Conservation (phyloP, 202 grass and related monocot species). For the Setaria viridis region DNA sequence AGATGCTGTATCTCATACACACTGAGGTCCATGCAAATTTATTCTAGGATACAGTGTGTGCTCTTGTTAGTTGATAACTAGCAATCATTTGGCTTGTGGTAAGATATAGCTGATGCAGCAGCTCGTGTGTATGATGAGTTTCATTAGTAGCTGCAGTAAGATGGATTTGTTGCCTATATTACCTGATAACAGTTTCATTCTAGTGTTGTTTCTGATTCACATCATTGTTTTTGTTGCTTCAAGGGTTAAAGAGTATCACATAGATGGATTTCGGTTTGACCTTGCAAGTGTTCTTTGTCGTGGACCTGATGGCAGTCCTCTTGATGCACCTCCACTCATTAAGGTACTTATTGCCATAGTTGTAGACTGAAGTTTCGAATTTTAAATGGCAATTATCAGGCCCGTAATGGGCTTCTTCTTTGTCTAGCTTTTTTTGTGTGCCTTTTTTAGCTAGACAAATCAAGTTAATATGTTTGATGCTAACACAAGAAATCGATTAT, state of each 20-base stretch:
- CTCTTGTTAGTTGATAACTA: slow-evolving; percentile 24
- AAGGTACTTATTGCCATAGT: slow-evolving; percentile 61
- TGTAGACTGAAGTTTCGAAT: not conserved
- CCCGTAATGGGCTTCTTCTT: not conserved
- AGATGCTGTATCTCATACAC: slow-evolving; percentile 16
- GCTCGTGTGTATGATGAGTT: not conserved
- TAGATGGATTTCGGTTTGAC: slow-evolving; percentile 99
- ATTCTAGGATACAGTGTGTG: slow-evolving; percentile 23
- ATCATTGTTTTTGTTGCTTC: slow-evolving; percentile 33
- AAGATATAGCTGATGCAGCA: slow-evolving; percentile 29
- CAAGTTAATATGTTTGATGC: slow-evolving; percentile 14
- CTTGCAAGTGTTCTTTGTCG: slow-evolving; percentile 98
- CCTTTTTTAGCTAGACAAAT: slow-evolving; percentile 13
- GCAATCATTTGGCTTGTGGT: slow-evolving; percentile 33
- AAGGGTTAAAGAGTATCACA: slow-evolving; percentile 96
- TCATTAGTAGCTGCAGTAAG: slow-evolving; percentile 13
- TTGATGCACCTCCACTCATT: slow-evolving; percentile 84
- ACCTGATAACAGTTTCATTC: not conserved
- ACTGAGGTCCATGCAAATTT: not conserved
- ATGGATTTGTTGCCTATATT: slow-evolving; percentile 33
- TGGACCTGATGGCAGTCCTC: slow-evolving; percentile 79
- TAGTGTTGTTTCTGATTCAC: slow-evolving; percentile 37
- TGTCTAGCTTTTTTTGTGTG: not conserved
- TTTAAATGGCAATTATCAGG: slow-evolving; percentile 18
- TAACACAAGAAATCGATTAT: not conserved